phyloP scores from a whole-genome alignment of 208 protist species.

The Leishmania aethiopica region DNA sequence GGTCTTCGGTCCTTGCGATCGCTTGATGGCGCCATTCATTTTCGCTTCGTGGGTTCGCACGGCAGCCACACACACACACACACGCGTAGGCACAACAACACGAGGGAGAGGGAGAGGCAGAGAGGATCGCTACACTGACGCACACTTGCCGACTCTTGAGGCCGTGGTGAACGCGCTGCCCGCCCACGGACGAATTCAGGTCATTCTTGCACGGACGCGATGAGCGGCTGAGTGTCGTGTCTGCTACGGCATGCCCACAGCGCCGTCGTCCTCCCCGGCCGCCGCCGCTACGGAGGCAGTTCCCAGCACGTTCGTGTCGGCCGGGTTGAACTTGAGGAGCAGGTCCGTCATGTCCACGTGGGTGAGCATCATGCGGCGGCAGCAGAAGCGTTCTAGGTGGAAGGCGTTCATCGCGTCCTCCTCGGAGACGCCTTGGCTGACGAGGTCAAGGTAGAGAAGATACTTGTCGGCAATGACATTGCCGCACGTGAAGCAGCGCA shows the following conservation, averaged over 20 bases:
- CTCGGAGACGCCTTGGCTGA: constrained; percentile 94
- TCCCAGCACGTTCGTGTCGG: constrained; percentile 69
- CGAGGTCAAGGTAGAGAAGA: constrained; percentile 94
- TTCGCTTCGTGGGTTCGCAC: too few relatives aligned
- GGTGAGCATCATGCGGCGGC: constrained; percentile 99
- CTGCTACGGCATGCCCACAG: neutral
- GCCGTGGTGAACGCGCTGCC: too few relatives aligned
- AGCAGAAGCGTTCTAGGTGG: constrained; percentile 98
- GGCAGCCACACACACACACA: too few relatives aligned
- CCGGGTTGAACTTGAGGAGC: constrained; percentile 94
- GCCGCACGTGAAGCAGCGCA: constrained; percentile 99
- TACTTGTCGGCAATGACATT: constrained; percentile 99
- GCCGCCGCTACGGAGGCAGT: neutral
- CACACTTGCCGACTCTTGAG: neutral
- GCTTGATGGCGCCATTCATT: too few relatives aligned
- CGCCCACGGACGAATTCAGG: too few relatives aligned
- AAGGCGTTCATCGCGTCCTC: constrained; percentile 97
- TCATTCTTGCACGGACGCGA: neutral
- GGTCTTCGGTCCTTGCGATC: too few relatives aligned
- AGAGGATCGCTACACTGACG: neutral
- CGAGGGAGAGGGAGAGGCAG: too few relatives aligned
- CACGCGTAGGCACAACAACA: too few relatives aligned
- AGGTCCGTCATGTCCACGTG: constrained; percentile 99
- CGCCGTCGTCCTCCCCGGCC: neutral
- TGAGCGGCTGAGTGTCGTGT: neutral